Evolutionary conservation across 2,329 filamentous ascomycete genomes (phyloP).

Genomic region (Hypoxylon rubiginosum): DNA sequence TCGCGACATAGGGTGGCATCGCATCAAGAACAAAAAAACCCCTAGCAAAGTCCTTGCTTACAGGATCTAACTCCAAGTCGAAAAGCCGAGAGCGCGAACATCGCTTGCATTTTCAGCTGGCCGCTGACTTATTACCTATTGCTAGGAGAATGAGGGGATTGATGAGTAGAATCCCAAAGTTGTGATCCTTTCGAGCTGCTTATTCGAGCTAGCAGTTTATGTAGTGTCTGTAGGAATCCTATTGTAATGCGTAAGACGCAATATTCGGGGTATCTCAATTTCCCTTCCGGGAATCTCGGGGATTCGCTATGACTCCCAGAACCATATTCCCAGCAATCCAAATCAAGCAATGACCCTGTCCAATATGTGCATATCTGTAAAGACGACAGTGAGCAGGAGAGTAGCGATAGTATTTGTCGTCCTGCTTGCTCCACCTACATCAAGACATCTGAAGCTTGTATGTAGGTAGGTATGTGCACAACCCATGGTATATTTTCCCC

Average conservation of each 20-base stretch:
- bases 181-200: constrained; percentile 1
- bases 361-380: neutral
- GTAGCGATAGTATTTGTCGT: neutral
- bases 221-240: neutral
- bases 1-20: constrained; percentile 2
- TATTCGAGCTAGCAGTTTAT: neutral
- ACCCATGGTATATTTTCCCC: neutral
- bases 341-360: too few species aligned
- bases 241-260: constrained; percentile 31
- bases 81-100: too few species aligned
- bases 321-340: neutral
- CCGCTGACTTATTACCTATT: neutral
- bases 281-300: neutral
- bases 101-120: too few species aligned
- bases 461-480: neutral
- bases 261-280: neutral
- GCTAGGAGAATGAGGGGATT: too few species aligned
- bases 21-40: neutral
- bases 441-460: constrained; percentile 30
- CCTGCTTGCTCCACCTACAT: neutral
- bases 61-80: neutral
- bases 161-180: neutral
- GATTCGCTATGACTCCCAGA: neutral
- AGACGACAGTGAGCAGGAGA: neutral
- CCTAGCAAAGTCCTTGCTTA: neutral